phyloP scores from a whole-genome alignment of 78 protist genomes.

The Protostelium mycophagum region DNA sequence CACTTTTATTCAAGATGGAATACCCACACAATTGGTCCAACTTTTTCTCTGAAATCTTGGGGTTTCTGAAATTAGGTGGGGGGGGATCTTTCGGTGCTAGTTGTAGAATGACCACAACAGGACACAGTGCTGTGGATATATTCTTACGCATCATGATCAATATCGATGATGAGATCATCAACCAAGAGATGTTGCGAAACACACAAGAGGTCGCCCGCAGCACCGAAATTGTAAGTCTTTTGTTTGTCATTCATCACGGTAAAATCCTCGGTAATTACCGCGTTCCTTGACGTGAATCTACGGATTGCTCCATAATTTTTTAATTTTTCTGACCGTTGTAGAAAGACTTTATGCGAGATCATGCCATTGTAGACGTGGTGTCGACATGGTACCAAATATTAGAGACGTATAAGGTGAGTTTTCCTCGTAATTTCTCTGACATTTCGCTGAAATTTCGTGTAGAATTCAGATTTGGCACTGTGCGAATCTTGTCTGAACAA shows the following conservation, averaged over 20 bases:
- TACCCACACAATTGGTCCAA: constrained; percentile 46
- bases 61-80: background rate
- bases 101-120: background rate
- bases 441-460: constrained; percentile 22
- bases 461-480: background rate
- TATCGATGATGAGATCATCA: constrained; percentile 54
- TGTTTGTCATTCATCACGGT: background rate
- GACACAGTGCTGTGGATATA: constrained; percentile 31
- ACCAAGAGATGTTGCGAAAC: constrained; percentile 32
- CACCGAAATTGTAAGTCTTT: constrained; percentile 28
- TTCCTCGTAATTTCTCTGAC: constrained; percentile 12
- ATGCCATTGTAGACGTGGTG: constrained; percentile 33
- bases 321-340: background rate
- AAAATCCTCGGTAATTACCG: background rate
- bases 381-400: constrained; percentile 55
- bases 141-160: constrained; percentile 42
- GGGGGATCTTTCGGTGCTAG: background rate
- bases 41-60: constrained; percentile 36
- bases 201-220: constrained; percentile 48
- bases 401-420: constrained; percentile 6
- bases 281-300: too few relatives aligned
- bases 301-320: background rate
- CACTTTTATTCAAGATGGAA: constrained; percentile 51
- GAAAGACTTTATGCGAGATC: constrained; percentile 61
- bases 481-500: background rate